Conservation (phyloP, 352 stramenopile species). For the Globisporangium spiculum region DNA sequence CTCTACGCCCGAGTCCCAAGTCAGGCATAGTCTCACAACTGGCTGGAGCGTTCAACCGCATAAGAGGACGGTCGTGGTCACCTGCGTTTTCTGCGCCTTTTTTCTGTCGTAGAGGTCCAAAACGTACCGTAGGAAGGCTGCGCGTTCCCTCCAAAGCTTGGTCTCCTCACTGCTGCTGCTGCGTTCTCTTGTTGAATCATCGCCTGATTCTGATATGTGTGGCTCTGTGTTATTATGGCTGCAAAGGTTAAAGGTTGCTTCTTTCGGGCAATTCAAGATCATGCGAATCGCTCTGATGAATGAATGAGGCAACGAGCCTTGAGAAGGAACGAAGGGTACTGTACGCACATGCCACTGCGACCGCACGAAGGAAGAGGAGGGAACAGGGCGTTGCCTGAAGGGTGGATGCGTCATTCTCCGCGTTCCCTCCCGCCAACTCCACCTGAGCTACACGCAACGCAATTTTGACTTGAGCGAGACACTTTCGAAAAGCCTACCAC, state of each 20-base stretch:
- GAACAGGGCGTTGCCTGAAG: not conserved
- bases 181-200: not conserved
- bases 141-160: not conserved
- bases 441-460: not conserved
- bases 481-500: not conserved
- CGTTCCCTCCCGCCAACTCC: not conserved
- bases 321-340: not conserved
- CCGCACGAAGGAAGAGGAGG: not conserved
- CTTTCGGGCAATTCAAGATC: too few species aligned
- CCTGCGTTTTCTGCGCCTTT: not conserved
- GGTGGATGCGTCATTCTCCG: not conserved
- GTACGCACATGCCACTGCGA: not conserved
- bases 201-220: constrained; percentile 1
- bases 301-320: too few species aligned
- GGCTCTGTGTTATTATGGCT: not conserved
- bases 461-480: not conserved
- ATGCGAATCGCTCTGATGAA: too few species aligned
- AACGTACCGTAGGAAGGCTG: not conserved
- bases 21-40: not conserved
- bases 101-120: not conserved
- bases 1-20: not conserved
- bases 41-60: not conserved
- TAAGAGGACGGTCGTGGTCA: not conserved
- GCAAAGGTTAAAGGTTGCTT: too few species aligned
- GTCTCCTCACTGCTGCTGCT: not conserved